Base-by-base conservation (phyloP, 768 basidiomycete species). In the Suillus bovinus region DNA sequence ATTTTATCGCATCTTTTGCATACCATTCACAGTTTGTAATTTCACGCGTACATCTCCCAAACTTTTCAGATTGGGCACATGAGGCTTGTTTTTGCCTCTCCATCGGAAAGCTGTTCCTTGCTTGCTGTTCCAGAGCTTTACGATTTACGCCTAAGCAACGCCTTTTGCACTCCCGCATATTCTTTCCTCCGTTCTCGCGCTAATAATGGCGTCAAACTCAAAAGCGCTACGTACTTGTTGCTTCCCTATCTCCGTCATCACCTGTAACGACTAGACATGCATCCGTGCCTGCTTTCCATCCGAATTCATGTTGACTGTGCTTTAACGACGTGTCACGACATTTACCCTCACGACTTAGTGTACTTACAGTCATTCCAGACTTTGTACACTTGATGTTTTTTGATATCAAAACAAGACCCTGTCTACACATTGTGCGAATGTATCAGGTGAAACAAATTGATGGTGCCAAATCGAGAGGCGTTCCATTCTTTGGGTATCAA, bases 221-320 rank as follows among this genome's bases (percentile, higher is more conserved):
- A 56, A 56, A 56, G 33, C 55, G 55, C 38, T 39, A 56, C 55
- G 38, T 56, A 39, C 38, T 56, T 56, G 55, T 34, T 56, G 29
- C 57, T 58, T 70, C 60, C 61, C 31, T 42, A 61, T 64, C 62
- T 63, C 71, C 63, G 59, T 66, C 67, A 70, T 71, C 71, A 75
- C 73, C 73, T 86, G 87, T 88, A 89, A 87, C 82, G 84, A 86
- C 83, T 87, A 89, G 86, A 88, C 81, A 87, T 85, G 82, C 84
- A 75, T 75, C 73, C 76, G 71, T 76, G 71, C 72, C 74, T 67
- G 72, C 63, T 63, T 58, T 73, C 71, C 64, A 53, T 63, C 69
- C 67, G 67, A 70, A 63, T 70, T 67, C 72, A 56, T 47, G 27
- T 39, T 56, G 55, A 11, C 17, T 64, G 61, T 63, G 62, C 70